Evolutionary conservation across 139 green algal genomes (phyloP), one percentile per base, ranked within the genome.

Genomic region (Volvox reticuliferus): DNA sequence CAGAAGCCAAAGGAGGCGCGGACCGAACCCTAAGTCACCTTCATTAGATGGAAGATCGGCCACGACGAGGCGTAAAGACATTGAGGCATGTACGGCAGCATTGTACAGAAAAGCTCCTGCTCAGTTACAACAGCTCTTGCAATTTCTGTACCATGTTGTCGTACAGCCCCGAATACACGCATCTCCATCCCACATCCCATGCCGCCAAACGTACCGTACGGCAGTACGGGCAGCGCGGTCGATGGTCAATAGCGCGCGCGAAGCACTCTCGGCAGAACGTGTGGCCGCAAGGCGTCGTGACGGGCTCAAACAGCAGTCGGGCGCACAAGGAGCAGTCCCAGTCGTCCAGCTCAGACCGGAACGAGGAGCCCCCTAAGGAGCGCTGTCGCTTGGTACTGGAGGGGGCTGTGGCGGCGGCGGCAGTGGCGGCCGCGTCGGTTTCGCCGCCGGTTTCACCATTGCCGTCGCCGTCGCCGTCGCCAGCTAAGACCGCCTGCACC

Each of bases 201-300:
- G 5, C 44, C 44, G 6, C 24, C 33, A 20, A 2, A 88, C 71
- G 1, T n/a, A 98, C 96, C 89, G 95, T 97, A 44, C 97, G 90
- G 93, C 97, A 98, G 88, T 95, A 92, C 16, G 96, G 96, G 93
- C 97, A 99, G 20, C 93, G 93, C 88, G 93, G 96, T 65, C 50
- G 84, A 90, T 99, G 97, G 94, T 99, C 98, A 30, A 96, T 88
- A 9, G 94, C 91, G 22, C 97, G 93, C 21, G 81, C 65, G 37
- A 99, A 96, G 96, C 97, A 99, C 50, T 79, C 71, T 1, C 91
- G 87, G 91, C 97, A 99, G 91, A 99, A 99, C 14, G 93, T 97
- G 94, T 98, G 97, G 22, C 97, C 98, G 90, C 98, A 99, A 6
- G 97, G 96, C 21, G 97, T 99, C 12, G 97, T 99, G 35, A 98